Conservation (phyloP, 495 filamentous ascomycete species). For the Parathielavia hyrcaniae region DNA sequence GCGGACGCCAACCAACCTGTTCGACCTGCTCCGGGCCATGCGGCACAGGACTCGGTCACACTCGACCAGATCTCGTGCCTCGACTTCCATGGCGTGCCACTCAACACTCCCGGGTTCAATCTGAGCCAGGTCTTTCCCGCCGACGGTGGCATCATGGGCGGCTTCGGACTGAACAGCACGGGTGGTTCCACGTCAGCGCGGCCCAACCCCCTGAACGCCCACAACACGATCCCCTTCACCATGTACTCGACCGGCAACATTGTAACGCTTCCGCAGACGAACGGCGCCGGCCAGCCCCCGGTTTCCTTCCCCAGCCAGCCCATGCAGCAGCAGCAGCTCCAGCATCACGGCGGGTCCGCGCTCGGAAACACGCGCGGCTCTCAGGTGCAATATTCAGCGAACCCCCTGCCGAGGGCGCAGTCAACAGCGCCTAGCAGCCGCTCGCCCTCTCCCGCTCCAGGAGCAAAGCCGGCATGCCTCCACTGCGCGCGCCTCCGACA, state of each 20-base stretch:
- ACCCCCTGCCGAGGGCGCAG: background rate
- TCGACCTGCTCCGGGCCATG: background rate
- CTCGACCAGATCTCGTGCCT: conserved; percentile 22
- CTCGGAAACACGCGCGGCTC: background rate
- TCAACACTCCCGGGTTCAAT: conserved; percentile 18
- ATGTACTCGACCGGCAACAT: conserved; percentile 19
- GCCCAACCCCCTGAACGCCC: conserved; percentile 2
- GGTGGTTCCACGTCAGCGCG: background rate
- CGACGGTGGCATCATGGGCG: conserved; percentile 1
- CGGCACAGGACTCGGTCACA: background rate
- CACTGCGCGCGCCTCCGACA: conserved; percentile 5
- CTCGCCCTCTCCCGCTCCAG: background rate
- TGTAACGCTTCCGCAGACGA: conserved; percentile 13
- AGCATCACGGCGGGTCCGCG: background rate
- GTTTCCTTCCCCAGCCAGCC: background rate
- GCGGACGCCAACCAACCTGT: background rate
- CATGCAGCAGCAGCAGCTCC: background rate
- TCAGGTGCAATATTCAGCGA: background rate
- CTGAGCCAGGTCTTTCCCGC: conserved; percentile 14
- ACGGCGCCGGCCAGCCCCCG: background rate
- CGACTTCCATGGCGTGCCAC: conserved; percentile 9
- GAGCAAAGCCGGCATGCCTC: background rate
- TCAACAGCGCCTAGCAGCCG: background rate
- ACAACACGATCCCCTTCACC: conserved; percentile 17
- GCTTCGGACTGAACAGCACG: background rate